A percentile compares a stretch with the other conserved stretches of the same genome.
These are phyloP conservation scores for Acidiella bohemica DNA, from an alignment of 495 filamentous ascomycete genomes.

Conservation along the genomic window DNA sequence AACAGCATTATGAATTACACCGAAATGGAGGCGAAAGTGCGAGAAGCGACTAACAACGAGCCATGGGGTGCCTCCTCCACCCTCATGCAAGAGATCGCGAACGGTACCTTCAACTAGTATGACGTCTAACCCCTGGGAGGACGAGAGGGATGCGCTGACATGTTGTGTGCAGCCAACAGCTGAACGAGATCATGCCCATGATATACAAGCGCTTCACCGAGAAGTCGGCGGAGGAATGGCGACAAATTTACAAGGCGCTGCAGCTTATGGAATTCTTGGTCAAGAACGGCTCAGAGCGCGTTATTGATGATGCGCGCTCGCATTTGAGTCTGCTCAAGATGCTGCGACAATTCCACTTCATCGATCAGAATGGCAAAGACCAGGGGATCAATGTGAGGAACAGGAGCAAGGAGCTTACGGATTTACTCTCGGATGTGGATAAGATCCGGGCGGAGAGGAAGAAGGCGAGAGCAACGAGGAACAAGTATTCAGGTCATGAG, in stretches of 20 bases:
- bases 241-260: conserved; percentile 96
- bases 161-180: conserved; percentile 53
- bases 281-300: conserved; percentile 95
- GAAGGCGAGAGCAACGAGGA: conserved; percentile 76
- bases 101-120: conserved; percentile 95
- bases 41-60: conserved; percentile 96
- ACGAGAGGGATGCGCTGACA: conserved; percentile 9
- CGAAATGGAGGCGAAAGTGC: conserved; percentile 77
- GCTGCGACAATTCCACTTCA: conserved; percentile 96
- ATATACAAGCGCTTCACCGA: conserved; percentile 99
- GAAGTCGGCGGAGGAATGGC: conserved; percentile 95
- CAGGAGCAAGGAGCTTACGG: conserved; percentile 85
- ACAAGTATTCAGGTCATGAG: conserved; percentile 90
- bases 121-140: conserved; percentile 24
- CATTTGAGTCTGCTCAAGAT: conserved; percentile 93
- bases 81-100: conserved; percentile 86
- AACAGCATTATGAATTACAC: conserved; percentile 55
- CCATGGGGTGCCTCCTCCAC: conserved; percentile 91
- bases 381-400: conserved; percentile 97
- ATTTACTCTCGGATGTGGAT: conserved; percentile 87
- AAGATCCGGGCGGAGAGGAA: conserved; percentile 84
- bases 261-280: conserved; percentile 95
- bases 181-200: conserved; percentile 99
- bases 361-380: conserved; percentile 93
- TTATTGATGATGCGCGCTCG: conserved; percentile 92